A percentile compares a stretch with the other conserved stretches of the same genome.
These are phyloP conservation scores for Alopecurus myosuroides DNA, from an alignment of 176 grass and related monocot genomes.

Conservation along the genomic window DNA sequence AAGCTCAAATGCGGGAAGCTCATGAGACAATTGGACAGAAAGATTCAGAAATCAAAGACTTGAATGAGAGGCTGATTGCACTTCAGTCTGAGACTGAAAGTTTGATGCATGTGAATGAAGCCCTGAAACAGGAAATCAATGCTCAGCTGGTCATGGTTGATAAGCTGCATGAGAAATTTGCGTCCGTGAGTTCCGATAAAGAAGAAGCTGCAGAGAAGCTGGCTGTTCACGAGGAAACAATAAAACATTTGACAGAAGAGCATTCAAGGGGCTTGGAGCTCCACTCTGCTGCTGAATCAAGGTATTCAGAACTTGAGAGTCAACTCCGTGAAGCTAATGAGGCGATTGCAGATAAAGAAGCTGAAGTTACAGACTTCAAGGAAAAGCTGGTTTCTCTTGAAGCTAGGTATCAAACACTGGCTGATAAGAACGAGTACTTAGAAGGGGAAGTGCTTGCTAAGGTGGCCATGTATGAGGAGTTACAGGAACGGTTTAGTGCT, in stretches of 20 bases:
- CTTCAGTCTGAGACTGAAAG: slow-evolving; percentile 58
- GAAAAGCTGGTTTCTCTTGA: slow-evolving; percentile 52
- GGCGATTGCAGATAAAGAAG: slow-evolving; percentile 34
- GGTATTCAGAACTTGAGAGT: slow-evolving; percentile 35
- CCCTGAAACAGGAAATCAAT: slow-evolving; percentile 45
- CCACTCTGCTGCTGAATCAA: slow-evolving; percentile 37
- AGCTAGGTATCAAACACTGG: slow-evolving; percentile 45
- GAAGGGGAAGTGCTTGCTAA: slow-evolving; percentile 49
- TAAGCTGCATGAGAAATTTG: slow-evolving; percentile 47
- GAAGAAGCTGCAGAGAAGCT: slow-evolving; percentile 42
- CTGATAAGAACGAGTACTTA: slow-evolving; percentile 26
- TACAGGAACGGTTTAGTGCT: slow-evolving; percentile 49
- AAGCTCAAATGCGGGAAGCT: slow-evolving; percentile 49
- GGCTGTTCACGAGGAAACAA: slow-evolving; percentile 29
- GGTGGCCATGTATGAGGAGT: slow-evolving; percentile 42
- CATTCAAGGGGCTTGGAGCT: slow-evolving; percentile 44
- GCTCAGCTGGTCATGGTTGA: slow-evolving; percentile 44
- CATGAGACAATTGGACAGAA: slow-evolving; percentile 42
- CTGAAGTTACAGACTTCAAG: slow-evolving; percentile 32
- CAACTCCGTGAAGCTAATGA: slow-evolving; percentile 37
- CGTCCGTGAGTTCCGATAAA: slow-evolving; percentile 30
- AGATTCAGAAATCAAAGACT: slow-evolving; percentile 49
- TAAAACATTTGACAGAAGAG: slow-evolving; percentile 44
- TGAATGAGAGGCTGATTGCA: slow-evolving; percentile 66
- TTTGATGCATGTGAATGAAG: slow-evolving; percentile 46